phyloP scores from a whole-genome alignment of 1,284 basidiomycete species.

The Inonotus hispidus region DNA sequence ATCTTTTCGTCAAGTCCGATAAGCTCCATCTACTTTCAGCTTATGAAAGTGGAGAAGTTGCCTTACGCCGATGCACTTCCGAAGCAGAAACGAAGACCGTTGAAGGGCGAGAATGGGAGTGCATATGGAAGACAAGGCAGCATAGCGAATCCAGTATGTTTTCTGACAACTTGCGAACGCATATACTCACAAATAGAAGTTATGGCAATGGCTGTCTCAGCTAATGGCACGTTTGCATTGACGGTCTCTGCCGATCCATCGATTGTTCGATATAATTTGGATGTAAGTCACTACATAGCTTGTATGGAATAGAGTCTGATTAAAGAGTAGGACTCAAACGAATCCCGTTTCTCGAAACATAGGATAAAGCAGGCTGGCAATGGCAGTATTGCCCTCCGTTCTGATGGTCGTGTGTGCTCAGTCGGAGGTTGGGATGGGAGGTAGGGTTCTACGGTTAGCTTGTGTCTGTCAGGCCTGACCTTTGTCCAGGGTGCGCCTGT shows the following conservation, averaged over 20 bases:
- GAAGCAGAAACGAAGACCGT: slow-evolving; percentile 47
- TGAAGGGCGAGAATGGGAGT: slow-evolving; percentile 69
- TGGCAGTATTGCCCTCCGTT: slow-evolving; percentile 64
- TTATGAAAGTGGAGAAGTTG: slow-evolving; percentile 80
- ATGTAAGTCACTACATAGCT: slow-evolving; percentile 33
- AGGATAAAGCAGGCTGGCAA: slow-evolving; percentile 81
- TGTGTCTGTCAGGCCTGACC: neutral
- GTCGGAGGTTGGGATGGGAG: slow-evolving; percentile 87
- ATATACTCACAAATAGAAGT: slow-evolving; percentile 40
- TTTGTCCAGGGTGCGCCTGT: slow-evolving; percentile 61
- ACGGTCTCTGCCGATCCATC: slow-evolving; percentile 84
- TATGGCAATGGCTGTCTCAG: slow-evolving; percentile 77
- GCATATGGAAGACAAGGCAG: slow-evolving; percentile 60
- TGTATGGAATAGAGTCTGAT: too few relatives aligned
- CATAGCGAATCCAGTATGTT: slow-evolving; percentile 76
- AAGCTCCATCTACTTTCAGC: slow-evolving; percentile 59
- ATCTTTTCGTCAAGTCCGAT: slow-evolving; percentile 44
- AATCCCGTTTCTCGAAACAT: slow-evolving; percentile 24
- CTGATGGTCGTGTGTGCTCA: slow-evolving; percentile 72
- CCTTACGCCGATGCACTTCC: slow-evolving; percentile 49
- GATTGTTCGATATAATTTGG: slow-evolving; percentile 61
- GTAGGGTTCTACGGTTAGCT: slow-evolving; percentile 38
- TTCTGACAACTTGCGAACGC: neutral
- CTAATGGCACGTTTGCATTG: slow-evolving; percentile 55
- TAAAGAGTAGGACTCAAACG: neutral